A percentile compares a stretch with the other conserved stretches of the same genome.
Conservation (phyloP, 1,284 basidiomycete species). For the Irpex lacteus region DNA sequence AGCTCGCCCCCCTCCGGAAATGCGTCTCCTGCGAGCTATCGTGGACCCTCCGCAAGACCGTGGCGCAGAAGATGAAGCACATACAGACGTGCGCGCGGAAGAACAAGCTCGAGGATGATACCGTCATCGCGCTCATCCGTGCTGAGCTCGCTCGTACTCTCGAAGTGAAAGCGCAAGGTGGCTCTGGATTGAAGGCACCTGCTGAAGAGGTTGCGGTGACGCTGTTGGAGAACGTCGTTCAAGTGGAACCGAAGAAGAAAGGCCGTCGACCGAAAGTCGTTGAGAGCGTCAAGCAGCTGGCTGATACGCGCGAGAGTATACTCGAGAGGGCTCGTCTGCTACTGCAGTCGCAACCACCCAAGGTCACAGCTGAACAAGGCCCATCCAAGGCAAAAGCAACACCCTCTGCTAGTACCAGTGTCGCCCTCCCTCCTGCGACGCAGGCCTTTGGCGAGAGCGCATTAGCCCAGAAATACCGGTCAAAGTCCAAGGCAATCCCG, state of each 20-base stretch:
- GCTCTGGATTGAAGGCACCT: background rate
- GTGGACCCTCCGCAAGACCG: constrained; percentile 70
- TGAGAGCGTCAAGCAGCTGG: constrained; percentile 39
- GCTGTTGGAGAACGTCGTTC: constrained; percentile 53
- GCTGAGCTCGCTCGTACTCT: constrained; percentile 35
- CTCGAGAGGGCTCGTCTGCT: constrained; percentile 52
- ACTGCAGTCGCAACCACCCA: constrained; percentile 22
- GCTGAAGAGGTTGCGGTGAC: constrained; percentile 31
- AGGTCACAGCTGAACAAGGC: no score
- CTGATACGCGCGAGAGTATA: constrained; percentile 50
- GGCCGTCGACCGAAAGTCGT: constrained; percentile 37
- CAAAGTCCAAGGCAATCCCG: background rate
- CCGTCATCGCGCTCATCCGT: constrained; percentile 49
- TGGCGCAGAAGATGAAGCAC: constrained; percentile 59
- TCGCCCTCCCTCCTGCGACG: constrained; percentile 3
- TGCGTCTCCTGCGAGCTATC: constrained; percentile 64
- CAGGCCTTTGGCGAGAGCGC: constrained; percentile 15
- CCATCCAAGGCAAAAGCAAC: background rate
- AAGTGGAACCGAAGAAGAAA: constrained; percentile 43
- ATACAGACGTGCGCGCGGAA: constrained; percentile 67
- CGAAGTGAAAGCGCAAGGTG: background rate
- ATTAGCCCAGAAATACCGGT: constrained; percentile 8
- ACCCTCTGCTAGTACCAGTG: background rate
- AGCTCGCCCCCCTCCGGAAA: constrained; percentile 46
- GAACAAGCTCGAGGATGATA: constrained; percentile 48